A percentile compares a stretch with the other conserved stretches of the same genome.
These are phyloP conservation scores for Cryptosporidium canis DNA, from an alignment of 169 alveolate genomes.

Conservation along the genomic window DNA sequence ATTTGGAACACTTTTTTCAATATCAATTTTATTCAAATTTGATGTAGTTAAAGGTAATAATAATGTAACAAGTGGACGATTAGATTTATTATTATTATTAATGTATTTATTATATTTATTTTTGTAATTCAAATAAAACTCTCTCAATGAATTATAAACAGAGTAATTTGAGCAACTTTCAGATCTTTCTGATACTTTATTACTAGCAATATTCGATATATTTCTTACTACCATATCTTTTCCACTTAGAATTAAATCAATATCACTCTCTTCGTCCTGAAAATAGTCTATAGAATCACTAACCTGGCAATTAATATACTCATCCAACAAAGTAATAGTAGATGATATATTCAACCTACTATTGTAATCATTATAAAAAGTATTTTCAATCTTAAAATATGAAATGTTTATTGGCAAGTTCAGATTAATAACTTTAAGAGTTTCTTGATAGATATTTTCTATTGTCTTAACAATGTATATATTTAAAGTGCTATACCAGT, in stretches of 20 bases:
- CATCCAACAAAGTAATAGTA: constrained; percentile 52
- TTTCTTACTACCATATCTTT: neutral
- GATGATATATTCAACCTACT: constrained; percentile 17
- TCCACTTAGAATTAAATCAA: constrained; percentile 10
- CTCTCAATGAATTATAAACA: neutral
- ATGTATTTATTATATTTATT: neutral
- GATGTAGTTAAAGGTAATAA: constrained; percentile 39
- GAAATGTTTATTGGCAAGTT: constrained; percentile 7
- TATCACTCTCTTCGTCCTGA: neutral
- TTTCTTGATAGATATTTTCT: neutral
- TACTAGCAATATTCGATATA: neutral
- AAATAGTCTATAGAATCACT: neutral
- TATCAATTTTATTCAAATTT: constrained; percentile 13
- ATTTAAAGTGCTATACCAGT: constrained; percentile 31
- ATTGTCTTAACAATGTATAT: neutral
- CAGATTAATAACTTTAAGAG: neutral
- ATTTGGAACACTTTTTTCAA: neutral
- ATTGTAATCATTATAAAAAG: neutral
- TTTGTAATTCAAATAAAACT: neutral
- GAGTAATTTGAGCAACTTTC: neutral
- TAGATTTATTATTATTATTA: neutral
- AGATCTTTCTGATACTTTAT: neutral
- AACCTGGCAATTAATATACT: neutral
- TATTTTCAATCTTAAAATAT: neutral
- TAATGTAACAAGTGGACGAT: neutral